phyloP scores from a whole-genome alignment of 2,329 filamentous ascomycete genomes.

The Knufia fluminis region DNA sequence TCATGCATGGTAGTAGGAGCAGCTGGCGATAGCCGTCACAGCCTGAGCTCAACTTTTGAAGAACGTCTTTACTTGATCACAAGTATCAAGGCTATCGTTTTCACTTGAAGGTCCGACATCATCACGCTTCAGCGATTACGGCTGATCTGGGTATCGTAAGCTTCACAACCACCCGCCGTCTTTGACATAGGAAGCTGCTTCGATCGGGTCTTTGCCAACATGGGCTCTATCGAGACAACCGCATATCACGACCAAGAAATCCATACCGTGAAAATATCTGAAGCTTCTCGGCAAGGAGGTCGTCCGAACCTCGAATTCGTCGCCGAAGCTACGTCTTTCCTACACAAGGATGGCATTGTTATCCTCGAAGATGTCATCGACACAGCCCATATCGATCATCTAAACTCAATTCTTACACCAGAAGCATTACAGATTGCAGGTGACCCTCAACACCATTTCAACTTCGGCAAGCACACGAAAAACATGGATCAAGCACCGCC shows the following conservation, averaged over 20 bases:
- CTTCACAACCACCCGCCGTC: too few species aligned
- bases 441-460: constrained; percentile 23
- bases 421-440: constrained; percentile 29
- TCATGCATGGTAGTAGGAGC: too few species aligned
- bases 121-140: too few species aligned
- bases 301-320: constrained; percentile 17
- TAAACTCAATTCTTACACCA: constrained; percentile 24
- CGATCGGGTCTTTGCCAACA: constrained; percentile 4
- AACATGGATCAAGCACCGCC: constrained; percentile 37
- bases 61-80: not conserved
- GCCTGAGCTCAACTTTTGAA: not conserved
- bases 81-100: too few species aligned
- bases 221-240: constrained; percentile 15
- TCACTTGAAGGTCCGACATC: too few species aligned
- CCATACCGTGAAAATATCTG: constrained; percentile 18
- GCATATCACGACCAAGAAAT: constrained; percentile 17
- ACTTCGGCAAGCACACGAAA: constrained; percentile 27
- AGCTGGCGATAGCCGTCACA: too few species aligned
- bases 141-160: too few species aligned
- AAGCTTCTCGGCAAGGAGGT: constrained; percentile 13
- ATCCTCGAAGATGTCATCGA: constrained; percentile 32
- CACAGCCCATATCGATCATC: constrained; percentile 26
- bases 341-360: constrained; percentile 32
- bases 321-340: constrained; percentile 18
- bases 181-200: not conserved